Conservation (phyloP, 495 filamentous ascomycete genomes). For the Penicilliopsis zonata region DNA sequence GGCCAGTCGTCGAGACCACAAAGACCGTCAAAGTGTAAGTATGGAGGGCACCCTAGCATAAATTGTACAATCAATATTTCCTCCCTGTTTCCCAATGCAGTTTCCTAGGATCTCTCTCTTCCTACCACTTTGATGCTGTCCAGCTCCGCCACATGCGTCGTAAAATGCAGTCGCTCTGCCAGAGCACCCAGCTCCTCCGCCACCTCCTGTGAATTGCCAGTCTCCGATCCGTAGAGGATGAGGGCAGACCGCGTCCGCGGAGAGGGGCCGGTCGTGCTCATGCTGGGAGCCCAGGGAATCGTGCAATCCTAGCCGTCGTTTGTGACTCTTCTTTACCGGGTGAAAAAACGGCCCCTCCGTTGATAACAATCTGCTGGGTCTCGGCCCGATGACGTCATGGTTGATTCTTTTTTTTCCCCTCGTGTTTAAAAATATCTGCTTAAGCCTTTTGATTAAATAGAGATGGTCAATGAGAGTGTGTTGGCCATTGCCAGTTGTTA, state of each 20-base stretch:
- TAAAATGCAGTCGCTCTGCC: slow-evolving; percentile 63
- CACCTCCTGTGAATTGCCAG: slow-evolving; percentile 81
- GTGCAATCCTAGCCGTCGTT: neutral
- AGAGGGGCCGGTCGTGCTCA: slow-evolving; percentile 11
- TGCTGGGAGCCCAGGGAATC: slow-evolving; percentile 8
- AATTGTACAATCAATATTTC: slow-evolving; percentile 1
- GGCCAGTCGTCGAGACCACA: slow-evolving; percentile 82
- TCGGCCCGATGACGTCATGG: too few relatives aligned
- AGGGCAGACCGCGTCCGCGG: slow-evolving; percentile 43
- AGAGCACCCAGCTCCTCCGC: slow-evolving; percentile 70
- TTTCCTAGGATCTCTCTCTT: slow-evolving; percentile 5
- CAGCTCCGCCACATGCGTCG: slow-evolving; percentile 60
- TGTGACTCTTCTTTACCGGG: neutral
- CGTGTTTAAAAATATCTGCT: too few relatives aligned
- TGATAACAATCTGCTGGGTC: too few relatives aligned
- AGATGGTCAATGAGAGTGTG: too few relatives aligned
- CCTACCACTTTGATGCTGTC: slow-evolving; percentile 64
- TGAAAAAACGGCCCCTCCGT: too few relatives aligned
- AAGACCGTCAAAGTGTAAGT: slow-evolving; percentile 58
- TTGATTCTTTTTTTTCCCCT: too few relatives aligned
- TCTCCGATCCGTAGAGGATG: slow-evolving; percentile 88
- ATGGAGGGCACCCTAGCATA: slow-evolving; percentile 27
- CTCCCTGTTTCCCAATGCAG: neutral
- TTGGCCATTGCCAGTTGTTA: too few relatives aligned
- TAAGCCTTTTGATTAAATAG: too few relatives aligned